phyloP scores from a whole-genome alignment of 495 filamentous ascomycete species.

The Cercophora scortea region DNA sequence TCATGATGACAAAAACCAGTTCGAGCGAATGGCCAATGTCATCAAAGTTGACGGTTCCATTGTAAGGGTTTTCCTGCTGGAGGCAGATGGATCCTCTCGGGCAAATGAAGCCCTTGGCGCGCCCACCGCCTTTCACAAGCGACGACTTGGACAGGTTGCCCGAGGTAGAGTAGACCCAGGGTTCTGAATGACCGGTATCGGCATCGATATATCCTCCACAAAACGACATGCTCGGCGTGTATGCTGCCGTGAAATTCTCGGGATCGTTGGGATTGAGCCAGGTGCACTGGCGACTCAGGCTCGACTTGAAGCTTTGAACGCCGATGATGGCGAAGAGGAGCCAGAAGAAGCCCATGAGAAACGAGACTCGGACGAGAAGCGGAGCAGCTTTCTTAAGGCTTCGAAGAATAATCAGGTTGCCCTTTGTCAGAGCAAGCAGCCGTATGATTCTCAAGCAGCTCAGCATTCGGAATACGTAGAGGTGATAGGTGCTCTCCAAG shows the following conservation, averaged over 20 bases:
- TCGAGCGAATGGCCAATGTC: constrained; percentile 87
- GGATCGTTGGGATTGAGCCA: constrained; percentile 62
- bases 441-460: constrained; percentile 88
- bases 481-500: constrained; percentile 56
- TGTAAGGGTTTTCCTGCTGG: constrained; percentile 71
- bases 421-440: constrained; percentile 80
- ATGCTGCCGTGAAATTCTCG: constrained; percentile 32
- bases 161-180: constrained; percentile 52
- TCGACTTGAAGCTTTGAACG: constrained; percentile 96
- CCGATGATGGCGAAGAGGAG: constrained; percentile 95
- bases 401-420: constrained; percentile 87
- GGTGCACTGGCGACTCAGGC: constrained; percentile 76
- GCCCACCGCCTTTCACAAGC: constrained; percentile 26
- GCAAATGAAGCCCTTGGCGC: constrained; percentile 85
- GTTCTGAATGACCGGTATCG: constrained; percentile 43
- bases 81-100: constrained; percentile 76
- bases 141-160: constrained; percentile 10
- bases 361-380: constrained; percentile 87
- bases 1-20: constrained; percentile 98
- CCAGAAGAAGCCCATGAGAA: constrained; percentile 98
- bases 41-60: constrained; percentile 86
- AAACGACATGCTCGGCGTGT: constrained; percentile 57
- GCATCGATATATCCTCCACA: constrained; percentile 77
- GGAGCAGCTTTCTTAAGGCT: constrained; percentile 95
- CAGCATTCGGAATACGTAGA: constrained; percentile 93